Base-by-base conservation (phyloP, 1,139 yeast genomes). In the Candida sp. region DNA sequence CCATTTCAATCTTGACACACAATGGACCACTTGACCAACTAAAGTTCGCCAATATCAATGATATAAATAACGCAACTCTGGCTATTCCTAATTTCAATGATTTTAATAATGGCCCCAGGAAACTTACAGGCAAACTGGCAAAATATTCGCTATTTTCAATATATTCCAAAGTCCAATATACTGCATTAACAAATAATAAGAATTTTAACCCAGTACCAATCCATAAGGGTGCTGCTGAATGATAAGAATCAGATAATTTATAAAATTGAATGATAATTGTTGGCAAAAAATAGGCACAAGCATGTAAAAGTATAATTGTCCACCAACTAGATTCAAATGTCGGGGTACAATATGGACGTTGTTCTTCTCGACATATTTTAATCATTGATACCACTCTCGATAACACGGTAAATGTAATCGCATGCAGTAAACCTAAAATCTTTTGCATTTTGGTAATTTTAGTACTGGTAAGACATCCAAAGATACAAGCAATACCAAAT, bases 11-110 rank as follows among this genome's bases (percentile, higher is more conserved):
- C 52, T 79, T 81, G 40, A 91, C 82, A 63, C 97, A 89, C 39
- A 90, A 65, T 4, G 96, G 95, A 1, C 96, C 96, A 55, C 83
- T 71, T 30, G 85, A 75, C 97, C 98, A 91, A 38, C 93, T 87
- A 52, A 83, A 74, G 57, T 87, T 85, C 2, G 91, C 95, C 11
- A 90, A 86, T 6, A 87, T 61, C 38, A 90, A 59, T 0, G 91
- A 66, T 8, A 84, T 70, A 23, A 91, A 88, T 39, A 90, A 72
- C 5, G 87, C 81, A 11, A 87, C 67, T 54, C 98, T 76, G 0
- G 97, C 88, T 36, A 64, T 64, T 0, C 89, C 82, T 41, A 85
- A 63, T 56, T 87, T 87, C 43, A 75, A 56, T 8, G 80, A 73
- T 42, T 74, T 73, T 15, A 81, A 43, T 42, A 73, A 54, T 22